Percentiles rank a stretch among this genome's conserved stretches.
Conservation (phyloP, 805 yeast species). For the Suhomyces tanzawaensis region DNA sequence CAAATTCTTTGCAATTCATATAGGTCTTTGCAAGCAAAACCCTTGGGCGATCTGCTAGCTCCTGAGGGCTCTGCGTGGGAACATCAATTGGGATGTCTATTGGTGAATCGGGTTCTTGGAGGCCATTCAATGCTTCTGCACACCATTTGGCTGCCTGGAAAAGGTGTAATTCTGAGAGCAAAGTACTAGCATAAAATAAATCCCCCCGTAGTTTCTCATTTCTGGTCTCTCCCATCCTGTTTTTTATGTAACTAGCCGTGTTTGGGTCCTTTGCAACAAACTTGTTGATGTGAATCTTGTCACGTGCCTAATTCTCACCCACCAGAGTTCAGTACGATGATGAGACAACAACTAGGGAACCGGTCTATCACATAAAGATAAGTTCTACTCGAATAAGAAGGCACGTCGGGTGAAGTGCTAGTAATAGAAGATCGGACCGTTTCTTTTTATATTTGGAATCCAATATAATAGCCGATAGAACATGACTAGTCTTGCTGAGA, state of each 20-base stretch:
- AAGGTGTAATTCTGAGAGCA: constrained; percentile 56
- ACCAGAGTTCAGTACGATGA: too few relatives aligned
- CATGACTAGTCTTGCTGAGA: too few relatives aligned
- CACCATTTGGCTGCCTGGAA: constrained; percentile 78
- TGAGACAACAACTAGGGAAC: too few relatives aligned
- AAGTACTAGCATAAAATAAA: constrained; percentile 28
- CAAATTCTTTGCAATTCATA: constrained; percentile 83
- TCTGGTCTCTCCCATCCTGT: constrained; percentile 1
- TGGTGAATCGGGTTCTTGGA: constrained; percentile 19
- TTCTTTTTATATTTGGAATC: too few relatives aligned
- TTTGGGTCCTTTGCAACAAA: not conserved
- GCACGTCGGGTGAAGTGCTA: too few relatives aligned
- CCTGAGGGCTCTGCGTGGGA: constrained; percentile 4
- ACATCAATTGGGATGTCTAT: not conserved
- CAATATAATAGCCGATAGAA: too few relatives aligned
- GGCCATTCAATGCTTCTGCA: constrained; percentile 74
- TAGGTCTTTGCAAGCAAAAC: constrained; percentile 65
- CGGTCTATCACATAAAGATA: too few relatives aligned
- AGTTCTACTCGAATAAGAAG: too few relatives aligned
- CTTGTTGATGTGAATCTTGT: not conserved
- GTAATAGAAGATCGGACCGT: too few relatives aligned
- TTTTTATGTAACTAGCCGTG: not conserved
- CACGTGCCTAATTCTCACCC: too few relatives aligned
- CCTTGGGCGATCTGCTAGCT: constrained; percentile 33
- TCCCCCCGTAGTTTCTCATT: constrained; percentile 16